Percentiles rank a stretch among this genome's conserved stretches.
Conservation (phyloP, 495 filamentous ascomycete species). For the Jackrogersella minutella region DNA sequence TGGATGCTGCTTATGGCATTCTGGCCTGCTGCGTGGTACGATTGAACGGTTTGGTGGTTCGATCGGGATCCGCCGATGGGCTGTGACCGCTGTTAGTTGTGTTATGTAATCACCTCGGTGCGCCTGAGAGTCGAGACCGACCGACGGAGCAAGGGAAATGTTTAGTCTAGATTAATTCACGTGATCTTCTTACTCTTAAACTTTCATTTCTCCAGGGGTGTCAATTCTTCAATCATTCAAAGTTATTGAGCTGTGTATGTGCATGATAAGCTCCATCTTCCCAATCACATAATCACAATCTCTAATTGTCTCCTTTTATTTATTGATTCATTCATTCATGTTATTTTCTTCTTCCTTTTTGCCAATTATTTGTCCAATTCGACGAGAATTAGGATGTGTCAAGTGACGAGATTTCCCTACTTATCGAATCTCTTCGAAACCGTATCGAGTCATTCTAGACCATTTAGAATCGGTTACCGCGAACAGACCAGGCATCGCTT, state of each 20-base stretch:
- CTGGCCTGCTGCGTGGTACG: slow-evolving; percentile 37
- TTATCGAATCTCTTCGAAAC: neutral
- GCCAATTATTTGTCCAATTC: neutral
- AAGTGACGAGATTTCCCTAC: neutral
- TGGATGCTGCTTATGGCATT: slow-evolving; percentile 29
- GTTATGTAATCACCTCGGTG: neutral
- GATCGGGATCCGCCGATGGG: slow-evolving; percentile 33
- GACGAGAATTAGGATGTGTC: slow-evolving; percentile 4
- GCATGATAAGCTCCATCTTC: neutral
- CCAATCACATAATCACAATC: neutral
- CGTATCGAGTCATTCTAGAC: neutral
- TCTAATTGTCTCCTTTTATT: neutral
- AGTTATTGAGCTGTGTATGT: neutral
- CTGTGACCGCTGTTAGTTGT: neutral
- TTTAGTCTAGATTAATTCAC: slow-evolving; percentile 3
- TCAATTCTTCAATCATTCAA: neutral
- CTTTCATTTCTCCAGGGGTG: neutral
- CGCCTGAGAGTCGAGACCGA: too few species aligned
- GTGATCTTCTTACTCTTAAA: slow-evolving; percentile 1
- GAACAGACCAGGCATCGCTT: neutral
- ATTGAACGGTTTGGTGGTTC: slow-evolving; percentile 18
- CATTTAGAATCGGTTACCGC: neutral
- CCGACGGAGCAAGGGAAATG: neutral
- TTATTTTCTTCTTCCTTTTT: neutral
- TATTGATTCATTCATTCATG: neutral